Base-by-base conservation (phyloP, 352 stramenopile genomes). In the Globisporangium mamillatum region DNA sequence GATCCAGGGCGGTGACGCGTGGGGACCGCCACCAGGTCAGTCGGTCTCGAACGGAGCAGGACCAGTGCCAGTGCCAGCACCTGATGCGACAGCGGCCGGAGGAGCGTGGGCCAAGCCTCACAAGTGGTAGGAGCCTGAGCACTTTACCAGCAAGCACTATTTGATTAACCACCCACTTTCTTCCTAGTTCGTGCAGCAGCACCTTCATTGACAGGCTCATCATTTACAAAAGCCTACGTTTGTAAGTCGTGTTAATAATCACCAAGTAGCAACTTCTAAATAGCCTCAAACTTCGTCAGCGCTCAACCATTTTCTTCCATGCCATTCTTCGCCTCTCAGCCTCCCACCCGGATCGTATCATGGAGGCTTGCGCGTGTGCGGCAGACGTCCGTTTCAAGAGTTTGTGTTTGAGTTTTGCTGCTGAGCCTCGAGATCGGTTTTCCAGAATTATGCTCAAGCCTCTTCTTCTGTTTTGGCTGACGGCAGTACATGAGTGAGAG, bases 71-170 rank as follows among this genome's bases (percentile, higher is more conserved):
- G 44, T 22, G 9, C 44, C 44, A 52, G 44, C 44, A 7, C 18
- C 16, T 22, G 44, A 52, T 20, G 44, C 44, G 5, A 44, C 58
- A n/a, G 44, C 64, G 8, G 54, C 66, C 16, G 34, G 69, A 29
- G 55, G 78, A n/a, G 82, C 78, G 8, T 93, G 85, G 85, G 71
- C 61, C n/a, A 77, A 86, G 70, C 82, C 81, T 20, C 82, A 85
- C 77, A 89, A 90, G 76, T 91, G 75, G 75, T 79, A 74, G 72
- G 7, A n/a, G 24, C 12, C 9, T 22, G 18, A 48, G 16, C 41
- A n/a, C 41, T 20, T 48, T 18, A 0, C 10, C 10, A 46, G 16
- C 41, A 20, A 20, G 16, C 16, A 20, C 41, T 48, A 48, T 48
- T 48, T n/a, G 16, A 48, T 48, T 48, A n/a, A n/a, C 16, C 41